Conservation (phyloP, 768 basidiomycete species). For the Panaeolus cyanescens region DNA sequence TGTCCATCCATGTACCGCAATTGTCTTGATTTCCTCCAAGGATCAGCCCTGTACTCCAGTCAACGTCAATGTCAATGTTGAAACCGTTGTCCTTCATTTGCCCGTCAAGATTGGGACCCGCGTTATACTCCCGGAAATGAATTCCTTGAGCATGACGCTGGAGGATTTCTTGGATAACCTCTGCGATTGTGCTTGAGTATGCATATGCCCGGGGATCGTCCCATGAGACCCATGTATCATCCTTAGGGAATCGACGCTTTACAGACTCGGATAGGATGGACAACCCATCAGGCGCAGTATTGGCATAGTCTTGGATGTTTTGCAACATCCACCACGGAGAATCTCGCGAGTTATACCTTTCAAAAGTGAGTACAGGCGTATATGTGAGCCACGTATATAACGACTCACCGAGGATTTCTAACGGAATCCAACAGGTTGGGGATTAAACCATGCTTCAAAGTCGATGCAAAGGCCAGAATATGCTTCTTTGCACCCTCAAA, state of each 20-base stretch:
- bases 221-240: constrained; percentile 94
- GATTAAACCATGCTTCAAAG: constrained; percentile 93
- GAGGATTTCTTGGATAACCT: constrained; percentile 94
- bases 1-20: constrained; percentile 98
- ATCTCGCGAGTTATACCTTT: constrained; percentile 92
- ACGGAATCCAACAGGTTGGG: constrained; percentile 94
- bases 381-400: not conserved
- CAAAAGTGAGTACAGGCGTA: not conserved
- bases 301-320: constrained; percentile 93
- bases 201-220: constrained; percentile 83
- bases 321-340: constrained; percentile 99
- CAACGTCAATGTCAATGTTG: constrained; percentile 90
- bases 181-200: constrained; percentile 83
- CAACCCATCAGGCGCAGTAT: constrained; percentile 81
- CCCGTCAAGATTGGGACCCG: constrained; percentile 94
- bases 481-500: constrained; percentile 85
- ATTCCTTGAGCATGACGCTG: constrained; percentile 94
- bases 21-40: constrained; percentile 84
- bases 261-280: constrained; percentile 79
- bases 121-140: constrained; percentile 93
- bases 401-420: constrained; percentile 71
- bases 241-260: constrained; percentile 91
- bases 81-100: constrained; percentile 96
- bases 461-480: constrained; percentile 91
- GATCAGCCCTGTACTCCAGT: constrained; percentile 93